Percentiles rank a stretch among this genome's conserved stretches.
Evolutionary conservation across 2,329 filamentous ascomycete genomes (phyloP).

Genomic region (Hortaea sp.): DNA sequence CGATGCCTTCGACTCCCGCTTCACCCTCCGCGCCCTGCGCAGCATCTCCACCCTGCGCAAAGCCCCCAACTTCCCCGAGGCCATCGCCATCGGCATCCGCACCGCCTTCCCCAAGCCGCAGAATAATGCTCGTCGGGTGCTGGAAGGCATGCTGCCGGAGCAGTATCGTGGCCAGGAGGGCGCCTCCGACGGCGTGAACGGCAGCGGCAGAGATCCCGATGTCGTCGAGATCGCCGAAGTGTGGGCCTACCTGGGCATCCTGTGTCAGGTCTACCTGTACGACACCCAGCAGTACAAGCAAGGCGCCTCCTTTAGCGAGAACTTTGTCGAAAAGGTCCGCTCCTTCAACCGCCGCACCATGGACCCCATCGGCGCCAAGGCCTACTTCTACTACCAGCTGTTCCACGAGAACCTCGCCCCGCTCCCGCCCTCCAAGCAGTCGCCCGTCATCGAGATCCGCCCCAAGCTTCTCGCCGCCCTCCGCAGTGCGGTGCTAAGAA

Average conservation of each 20-base stretch:
- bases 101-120: constrained; percentile 23
- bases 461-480: constrained; percentile 79
- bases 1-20: constrained; percentile 84
- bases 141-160: constrained; percentile 23
- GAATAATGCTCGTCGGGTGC: constrained; percentile 20
- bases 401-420: constrained; percentile 89
- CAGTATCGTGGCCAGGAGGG: constrained; percentile 6
- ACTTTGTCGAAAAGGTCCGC: constrained; percentile 75
- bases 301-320: constrained; percentile 74
- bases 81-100: constrained; percentile 23
- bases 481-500: constrained; percentile 88
- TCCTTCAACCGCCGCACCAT: constrained; percentile 85
- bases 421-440: constrained; percentile 78
- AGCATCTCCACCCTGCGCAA: constrained; percentile 95
- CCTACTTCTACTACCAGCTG: constrained; percentile 95
- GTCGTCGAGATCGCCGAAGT: constrained; percentile 24
- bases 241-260: constrained; percentile 28
- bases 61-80: constrained; percentile 39
- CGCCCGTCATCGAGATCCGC: constrained; percentile 75
- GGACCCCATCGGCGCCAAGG: constrained; percentile 86
- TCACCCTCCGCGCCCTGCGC: constrained; percentile 84
- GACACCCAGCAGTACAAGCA: constrained; percentile 72
- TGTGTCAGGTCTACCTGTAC: constrained; percentile 61
- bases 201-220: constrained; percentile 12
- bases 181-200: constrained; percentile 1